A percentile compares a stretch with the other conserved stretches of the same genome.
phyloP scores from a whole-genome alignment of 1,284 basidiomycete genomes.

The Exsudoporus floridanus region DNA sequence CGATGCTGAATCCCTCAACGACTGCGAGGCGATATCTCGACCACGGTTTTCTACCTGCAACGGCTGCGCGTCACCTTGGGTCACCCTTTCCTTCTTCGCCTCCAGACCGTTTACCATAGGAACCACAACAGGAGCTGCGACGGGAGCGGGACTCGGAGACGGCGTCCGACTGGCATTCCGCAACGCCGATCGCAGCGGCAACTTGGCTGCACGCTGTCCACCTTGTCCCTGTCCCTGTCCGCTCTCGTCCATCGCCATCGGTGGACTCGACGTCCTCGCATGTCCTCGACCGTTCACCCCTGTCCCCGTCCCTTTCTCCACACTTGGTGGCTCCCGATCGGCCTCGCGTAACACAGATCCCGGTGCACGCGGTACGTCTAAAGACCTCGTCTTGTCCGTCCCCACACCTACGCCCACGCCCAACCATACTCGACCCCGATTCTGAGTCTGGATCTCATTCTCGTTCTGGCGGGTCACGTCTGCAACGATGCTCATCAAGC shows the following conservation, averaged over 20 bases:
- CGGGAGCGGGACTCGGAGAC: conserved; percentile 21
- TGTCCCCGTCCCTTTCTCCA: neutral
- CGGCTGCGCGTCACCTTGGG: neutral
- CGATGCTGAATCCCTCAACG: conserved; percentile 21
- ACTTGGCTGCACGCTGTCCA: conserved; percentile 33
- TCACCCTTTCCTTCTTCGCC: neutral
- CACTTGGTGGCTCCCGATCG: neutral
- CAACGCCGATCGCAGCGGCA: conserved; percentile 64
- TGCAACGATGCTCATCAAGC: conserved; percentile 69
- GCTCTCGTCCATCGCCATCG: neutral
- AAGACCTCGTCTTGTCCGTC: conserved; percentile 13
- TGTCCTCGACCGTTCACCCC: neutral
- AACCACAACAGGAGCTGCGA: neutral
- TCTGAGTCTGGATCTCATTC: conserved; percentile 20
- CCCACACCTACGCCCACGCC: neutral
- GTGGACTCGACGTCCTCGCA: conserved; percentile 1
- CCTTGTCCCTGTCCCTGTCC: neutral
- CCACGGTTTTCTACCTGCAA: neutral
- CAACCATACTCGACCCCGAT: conserved; percentile 12
- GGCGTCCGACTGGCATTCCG: conserved; percentile 50
- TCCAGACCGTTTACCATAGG: neutral
- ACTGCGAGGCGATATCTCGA: neutral
- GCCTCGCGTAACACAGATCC: conserved; percentile 38
- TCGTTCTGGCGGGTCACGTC: conserved; percentile 49
- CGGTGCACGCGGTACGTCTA: conserved; percentile 43